Evolutionary conservation across 1,284 basidiomycete species (phyloP), one percentile per base, ranked within the genome.

Genomic region (Phellopilus nigrolimitatus): DNA sequence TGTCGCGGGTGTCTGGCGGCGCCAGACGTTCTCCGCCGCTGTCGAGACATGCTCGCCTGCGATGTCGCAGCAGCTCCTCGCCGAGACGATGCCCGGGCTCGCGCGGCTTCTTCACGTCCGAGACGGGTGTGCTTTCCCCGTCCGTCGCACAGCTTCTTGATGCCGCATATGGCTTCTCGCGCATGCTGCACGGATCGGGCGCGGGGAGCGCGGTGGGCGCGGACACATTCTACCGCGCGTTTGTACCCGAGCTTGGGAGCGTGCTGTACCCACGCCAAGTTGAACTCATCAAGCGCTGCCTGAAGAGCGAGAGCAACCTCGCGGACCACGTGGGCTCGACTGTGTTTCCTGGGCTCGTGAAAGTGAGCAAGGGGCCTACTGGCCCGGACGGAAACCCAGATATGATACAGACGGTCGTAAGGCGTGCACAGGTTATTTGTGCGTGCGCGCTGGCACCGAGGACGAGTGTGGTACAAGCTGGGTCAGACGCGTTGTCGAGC

Each of bases 321-420:
- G 61, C 68, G 3, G 87, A 89, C 60, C 71, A 76, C 4, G 87
- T 91, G 1, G 88, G 89, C 3, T 80, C 84, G 1, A 88, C 86
- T 0, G 79, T 90, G 52, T 91, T 91, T 64, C 88, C 88, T 4
- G 89, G 88, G 0, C 71, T 91, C 28, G 89, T 90, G 37, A 91
- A 91, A 66, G 82, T 91, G 4, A 76, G 77, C 3, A 71, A 71
- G 40, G 74, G 68, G 1, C 57, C 68, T 1, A 53, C 62, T 8
- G 58, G 65, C 9, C 62, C 68, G 6, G 65, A 66, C 3, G 71
- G 69, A 10, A 61, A 58, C 51, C 65, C 71, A 22, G 78, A 83
- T 33, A 78, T 74, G 53, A 60, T 76, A 27, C 84, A 87, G 70
- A 82, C 79, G 7, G 81, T 91, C 30, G 86, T 91, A 3, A 70